Evolutionary conservation across 2,329 filamentous ascomycete genomes (phyloP).

Genomic region (Pseudocercospora pini-densiflorae): DNA sequence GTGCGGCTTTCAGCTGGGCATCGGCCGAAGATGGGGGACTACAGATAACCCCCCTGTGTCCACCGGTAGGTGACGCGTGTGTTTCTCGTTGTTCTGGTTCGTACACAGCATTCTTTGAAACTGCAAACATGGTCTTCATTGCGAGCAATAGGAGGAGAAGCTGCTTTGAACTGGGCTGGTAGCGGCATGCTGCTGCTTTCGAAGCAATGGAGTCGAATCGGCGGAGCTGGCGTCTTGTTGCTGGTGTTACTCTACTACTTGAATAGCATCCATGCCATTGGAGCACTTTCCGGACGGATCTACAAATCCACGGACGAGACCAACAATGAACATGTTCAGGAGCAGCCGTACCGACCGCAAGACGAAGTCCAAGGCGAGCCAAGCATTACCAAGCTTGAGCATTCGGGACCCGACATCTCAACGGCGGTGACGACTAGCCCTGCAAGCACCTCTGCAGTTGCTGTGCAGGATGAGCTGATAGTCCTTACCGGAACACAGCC

Average conservation of each 20-base stretch:
- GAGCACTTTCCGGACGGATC: not conserved
- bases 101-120: not conserved
- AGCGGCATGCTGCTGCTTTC: constrained; percentile 17
- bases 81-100: not conserved
- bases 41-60: not conserved
- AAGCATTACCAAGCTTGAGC: not conserved
- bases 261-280: constrained; percentile 1
- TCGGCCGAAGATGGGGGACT: constrained; percentile 11
- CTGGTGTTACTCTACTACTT: constrained; percentile 10
- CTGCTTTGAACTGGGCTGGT: not conserved
- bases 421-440: not conserved
- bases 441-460: not conserved
- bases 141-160: not conserved
- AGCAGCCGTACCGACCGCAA: constrained; percentile 8
- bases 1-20: not conserved
- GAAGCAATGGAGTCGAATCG: constrained; percentile 21
- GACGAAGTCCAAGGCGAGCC: constrained; percentile 10
- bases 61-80: constrained; percentile 12
- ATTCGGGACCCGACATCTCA: not conserved
- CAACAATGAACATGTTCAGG: not conserved
- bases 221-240: constrained; percentile 10
- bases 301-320: not conserved
- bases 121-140: not conserved
- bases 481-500: not conserved
- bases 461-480: not conserved